Conservation (phyloP, 2,329 filamentous ascomycete genomes). For the Rutstroemia sydowiana region DNA sequence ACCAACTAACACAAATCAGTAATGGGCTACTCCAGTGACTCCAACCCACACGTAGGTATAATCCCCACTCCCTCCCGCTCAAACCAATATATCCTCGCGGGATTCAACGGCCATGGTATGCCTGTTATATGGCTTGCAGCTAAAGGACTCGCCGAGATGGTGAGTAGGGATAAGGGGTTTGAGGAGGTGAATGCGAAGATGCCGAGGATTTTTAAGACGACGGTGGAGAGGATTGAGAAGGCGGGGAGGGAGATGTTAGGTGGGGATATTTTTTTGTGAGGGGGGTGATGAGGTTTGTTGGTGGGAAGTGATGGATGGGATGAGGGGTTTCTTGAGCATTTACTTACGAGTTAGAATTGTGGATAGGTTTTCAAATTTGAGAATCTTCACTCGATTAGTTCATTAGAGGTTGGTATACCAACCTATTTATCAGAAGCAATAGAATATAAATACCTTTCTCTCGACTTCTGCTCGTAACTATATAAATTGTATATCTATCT, state of each 20-base stretch:
- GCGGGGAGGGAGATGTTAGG: background rate
- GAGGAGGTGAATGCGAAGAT: slow-evolving; percentile 22
- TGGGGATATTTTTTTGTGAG: slow-evolving; percentile 11
- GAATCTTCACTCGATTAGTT: no score
- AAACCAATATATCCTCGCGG: slow-evolving; percentile 4
- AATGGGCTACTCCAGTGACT: slow-evolving; percentile 8
- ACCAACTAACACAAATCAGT: background rate
- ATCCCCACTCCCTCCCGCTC: background rate
- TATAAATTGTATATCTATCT: no score
- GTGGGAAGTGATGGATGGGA: no score
- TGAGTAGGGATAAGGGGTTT: slow-evolving; percentile 27
- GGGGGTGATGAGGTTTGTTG: no score
- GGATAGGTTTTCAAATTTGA: no score
- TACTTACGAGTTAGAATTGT: no score
- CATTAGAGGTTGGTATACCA: no score
- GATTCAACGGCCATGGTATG: slow-evolving; percentile 11
- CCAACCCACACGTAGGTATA: slow-evolving; percentile 2
- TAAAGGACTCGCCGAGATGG: slow-evolving; percentile 37
- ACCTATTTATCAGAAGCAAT: no score
- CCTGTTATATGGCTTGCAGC: slow-evolving; percentile 30
- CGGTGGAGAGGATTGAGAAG: slow-evolving; percentile 10
- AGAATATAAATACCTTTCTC: no score
- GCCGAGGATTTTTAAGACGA: slow-evolving; percentile 32
- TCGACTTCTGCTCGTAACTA: no score
- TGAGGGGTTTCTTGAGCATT: no score